A percentile compares a stretch with the other conserved stretches of the same genome.
phyloP scores from a whole-genome alignment of 352 stramenopile species.

The Discostella stelligera region DNA sequence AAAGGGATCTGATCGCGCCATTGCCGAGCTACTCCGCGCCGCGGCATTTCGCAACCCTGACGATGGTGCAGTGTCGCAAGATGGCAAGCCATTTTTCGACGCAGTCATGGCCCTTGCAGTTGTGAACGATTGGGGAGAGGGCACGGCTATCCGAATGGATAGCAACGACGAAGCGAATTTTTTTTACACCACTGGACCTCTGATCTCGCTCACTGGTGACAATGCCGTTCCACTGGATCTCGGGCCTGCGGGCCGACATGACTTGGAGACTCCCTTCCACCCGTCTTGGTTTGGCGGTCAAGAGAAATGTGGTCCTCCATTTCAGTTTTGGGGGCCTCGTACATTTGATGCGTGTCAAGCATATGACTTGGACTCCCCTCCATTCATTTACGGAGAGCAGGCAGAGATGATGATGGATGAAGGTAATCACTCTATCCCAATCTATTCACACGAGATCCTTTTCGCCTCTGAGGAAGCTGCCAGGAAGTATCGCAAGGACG shows the following conservation, averaged over 20 bases:
- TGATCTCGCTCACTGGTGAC: conserved; percentile 13
- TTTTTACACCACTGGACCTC: conserved; percentile 14
- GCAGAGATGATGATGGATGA: neutral
- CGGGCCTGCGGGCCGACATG: neutral
- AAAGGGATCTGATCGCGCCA: conserved; percentile 18
- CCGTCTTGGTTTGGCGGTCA: conserved; percentile 19
- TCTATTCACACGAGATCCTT: conserved; percentile 35
- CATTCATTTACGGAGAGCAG: conserved; percentile 26
- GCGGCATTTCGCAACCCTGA: conserved; percentile 8
- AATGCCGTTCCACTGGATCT: conserved; percentile 12
- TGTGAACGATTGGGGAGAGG: conserved; percentile 14
- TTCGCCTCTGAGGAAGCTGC: conserved; percentile 28
- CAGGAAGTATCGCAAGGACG: conserved; percentile 14
- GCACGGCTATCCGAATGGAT: conserved; percentile 2
- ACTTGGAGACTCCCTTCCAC: conserved; percentile 7
- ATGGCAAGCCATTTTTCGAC: conserved; percentile 12
- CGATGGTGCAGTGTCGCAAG: conserved; percentile 5
- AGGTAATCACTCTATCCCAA: conserved; percentile 26
- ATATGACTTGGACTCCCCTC: neutral
- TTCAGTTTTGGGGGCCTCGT: conserved; percentile 9
- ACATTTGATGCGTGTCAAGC: neutral
- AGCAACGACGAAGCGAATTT: neutral
- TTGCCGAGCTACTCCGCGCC: conserved; percentile 22
- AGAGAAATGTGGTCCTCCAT: conserved; percentile 19
- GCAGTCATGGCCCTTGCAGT: conserved; percentile 20